Percentiles rank a stretch among this genome's conserved stretches.
Evolutionary conservation across 2,329 filamentous ascomycete genomes (phyloP).

Genomic region (Clarireedia monteithiana): DNA sequence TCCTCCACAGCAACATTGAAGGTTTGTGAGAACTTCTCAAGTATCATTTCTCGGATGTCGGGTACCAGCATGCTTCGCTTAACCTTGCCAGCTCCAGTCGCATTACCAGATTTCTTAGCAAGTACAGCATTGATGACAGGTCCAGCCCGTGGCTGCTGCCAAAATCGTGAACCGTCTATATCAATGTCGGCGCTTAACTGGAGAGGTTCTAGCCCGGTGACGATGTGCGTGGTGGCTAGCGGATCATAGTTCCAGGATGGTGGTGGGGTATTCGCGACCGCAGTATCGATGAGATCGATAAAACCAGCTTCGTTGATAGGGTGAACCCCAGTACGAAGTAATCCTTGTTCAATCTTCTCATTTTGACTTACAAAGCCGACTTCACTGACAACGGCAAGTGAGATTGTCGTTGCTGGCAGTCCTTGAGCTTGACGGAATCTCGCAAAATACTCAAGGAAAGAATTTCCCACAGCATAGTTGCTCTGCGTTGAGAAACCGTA

Average conservation of each 20-base stretch:
- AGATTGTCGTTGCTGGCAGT: conserved; percentile 22
- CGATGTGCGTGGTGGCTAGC: not conserved
- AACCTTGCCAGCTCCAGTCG: not conserved
- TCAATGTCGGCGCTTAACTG: not conserved
- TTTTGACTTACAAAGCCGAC: conserved; percentile 30
- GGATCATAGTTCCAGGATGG: not conserved
- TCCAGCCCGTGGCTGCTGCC: not conserved
- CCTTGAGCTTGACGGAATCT: conserved; percentile 23
- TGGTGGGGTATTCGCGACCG: not conserved
- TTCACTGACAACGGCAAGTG: conserved; percentile 31
- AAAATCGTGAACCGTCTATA: not conserved
- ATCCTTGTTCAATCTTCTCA: conserved; percentile 5
- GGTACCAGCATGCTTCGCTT: not conserved
- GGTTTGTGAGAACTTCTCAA: conserved; percentile 38
- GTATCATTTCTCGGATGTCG: conserved; percentile 31
- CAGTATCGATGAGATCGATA: conserved; percentile 19
- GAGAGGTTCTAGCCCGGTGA: not conserved
- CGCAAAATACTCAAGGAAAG: conserved; percentile 31
- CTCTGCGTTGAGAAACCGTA: conserved; percentile 29
- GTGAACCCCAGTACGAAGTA: conserved; percentile 11
- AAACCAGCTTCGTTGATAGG: conserved; percentile 12
- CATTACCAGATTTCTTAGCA: not conserved
- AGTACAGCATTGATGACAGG: not conserved
- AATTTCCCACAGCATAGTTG: conserved; percentile 34
- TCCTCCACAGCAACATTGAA: conserved; percentile 40